phyloP scores from a whole-genome alignment of 2,329 filamentous ascomycete genomes.

The Cladosporium sp. region DNA sequence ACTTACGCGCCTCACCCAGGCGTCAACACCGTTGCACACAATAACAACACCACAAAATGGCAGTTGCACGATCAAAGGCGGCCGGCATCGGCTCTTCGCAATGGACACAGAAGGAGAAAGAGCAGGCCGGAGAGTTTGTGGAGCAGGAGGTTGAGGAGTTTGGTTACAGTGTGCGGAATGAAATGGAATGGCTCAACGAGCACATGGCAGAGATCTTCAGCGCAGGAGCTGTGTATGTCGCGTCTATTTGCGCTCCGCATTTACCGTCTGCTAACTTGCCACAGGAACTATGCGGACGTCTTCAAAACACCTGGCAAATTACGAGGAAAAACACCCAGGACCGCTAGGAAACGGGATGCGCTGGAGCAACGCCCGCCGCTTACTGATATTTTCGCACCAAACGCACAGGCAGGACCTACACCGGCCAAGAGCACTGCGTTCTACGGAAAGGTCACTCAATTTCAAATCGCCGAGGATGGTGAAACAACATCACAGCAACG shows the following conservation, averaged over 20 bases:
- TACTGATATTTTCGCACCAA: constrained; percentile 45
- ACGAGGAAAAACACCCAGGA: constrained; percentile 75
- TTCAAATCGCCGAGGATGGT: constrained; percentile 57
- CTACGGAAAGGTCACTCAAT: constrained; percentile 53
- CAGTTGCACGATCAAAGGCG: constrained; percentile 24
- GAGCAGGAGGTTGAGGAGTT: constrained; percentile 89
- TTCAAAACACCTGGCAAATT: constrained; percentile 90
- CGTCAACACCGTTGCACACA: too few relatives aligned
- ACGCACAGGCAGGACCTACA: constrained; percentile 43
- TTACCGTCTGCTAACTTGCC: constrained; percentile 24
- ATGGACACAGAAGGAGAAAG: constrained; percentile 84
- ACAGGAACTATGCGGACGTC: constrained; percentile 85
- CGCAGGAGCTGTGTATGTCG: constrained; percentile 73
- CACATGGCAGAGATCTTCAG: constrained; percentile 95
- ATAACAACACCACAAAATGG: too few relatives aligned
- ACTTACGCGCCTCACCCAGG: too few relatives aligned
- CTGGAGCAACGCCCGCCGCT: constrained; percentile 55
- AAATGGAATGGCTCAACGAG: constrained; percentile 97
- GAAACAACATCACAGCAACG: constrained; percentile 30
- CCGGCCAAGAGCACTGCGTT: constrained; percentile 50
- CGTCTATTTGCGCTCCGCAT: constrained; percentile 23
- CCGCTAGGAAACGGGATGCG: constrained; percentile 56
- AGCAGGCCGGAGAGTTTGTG: constrained; percentile 70
- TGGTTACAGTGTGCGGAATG: constrained; percentile 84
- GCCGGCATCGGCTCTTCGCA: constrained; percentile 35